phyloP scores from a whole-genome alignment of 2,329 filamentous ascomycete species.

The Aspergillus tamarii region DNA sequence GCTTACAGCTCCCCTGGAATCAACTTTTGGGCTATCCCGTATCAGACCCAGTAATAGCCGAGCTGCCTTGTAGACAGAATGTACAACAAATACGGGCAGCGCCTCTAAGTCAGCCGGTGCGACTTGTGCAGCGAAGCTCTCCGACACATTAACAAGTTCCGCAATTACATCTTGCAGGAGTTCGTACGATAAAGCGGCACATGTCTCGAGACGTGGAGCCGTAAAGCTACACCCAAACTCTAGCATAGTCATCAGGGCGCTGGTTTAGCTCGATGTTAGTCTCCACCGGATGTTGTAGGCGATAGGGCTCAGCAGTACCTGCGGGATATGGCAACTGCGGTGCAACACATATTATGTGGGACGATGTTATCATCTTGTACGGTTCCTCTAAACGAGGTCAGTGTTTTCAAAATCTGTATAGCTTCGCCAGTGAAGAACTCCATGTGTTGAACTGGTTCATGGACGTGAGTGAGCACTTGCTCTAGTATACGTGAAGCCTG shows the following conservation, averaged over 20 bases:
- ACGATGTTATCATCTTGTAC: not conserved
- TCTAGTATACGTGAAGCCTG: slow-evolving; percentile 6
- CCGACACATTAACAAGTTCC: not conserved
- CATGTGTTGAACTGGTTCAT: not conserved
- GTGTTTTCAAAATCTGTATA: not conserved
- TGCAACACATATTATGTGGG: not conserved
- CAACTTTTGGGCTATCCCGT: not conserved
- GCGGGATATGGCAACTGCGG: not conserved
- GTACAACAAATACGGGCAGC: not conserved
- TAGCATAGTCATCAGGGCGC: not conserved
- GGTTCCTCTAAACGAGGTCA: not conserved
- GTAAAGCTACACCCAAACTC: not conserved
- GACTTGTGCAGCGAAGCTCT: not conserved
- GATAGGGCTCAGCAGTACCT: not conserved
- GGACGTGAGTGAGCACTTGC: slow-evolving; percentile 1
- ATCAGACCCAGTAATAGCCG: not conserved
- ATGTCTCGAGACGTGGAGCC: not conserved
- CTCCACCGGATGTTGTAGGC: too few species aligned
- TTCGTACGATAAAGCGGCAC: not conserved
- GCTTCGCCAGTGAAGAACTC: not conserved
- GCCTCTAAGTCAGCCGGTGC: not conserved
- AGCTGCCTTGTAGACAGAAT: slow-evolving; percentile 4
- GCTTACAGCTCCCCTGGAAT: not conserved
- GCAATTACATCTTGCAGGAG: not conserved
- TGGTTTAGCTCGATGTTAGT: not conserved